Conservation (phyloP, 2,329 filamentous ascomycete species). For the Aspergillus phoenicis region DNA sequence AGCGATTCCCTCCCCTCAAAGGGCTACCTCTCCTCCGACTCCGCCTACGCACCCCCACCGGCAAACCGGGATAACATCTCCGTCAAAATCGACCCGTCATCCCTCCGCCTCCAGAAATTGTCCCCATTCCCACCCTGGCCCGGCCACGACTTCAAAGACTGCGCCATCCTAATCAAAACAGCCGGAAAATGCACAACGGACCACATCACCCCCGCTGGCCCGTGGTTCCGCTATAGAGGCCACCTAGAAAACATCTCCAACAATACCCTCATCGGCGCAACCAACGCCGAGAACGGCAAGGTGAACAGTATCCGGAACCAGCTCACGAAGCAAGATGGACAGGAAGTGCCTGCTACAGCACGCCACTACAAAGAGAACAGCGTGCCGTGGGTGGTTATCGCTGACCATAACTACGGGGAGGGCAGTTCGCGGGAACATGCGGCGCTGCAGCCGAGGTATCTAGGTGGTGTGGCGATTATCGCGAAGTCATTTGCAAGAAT, state of each 20-base stretch:
- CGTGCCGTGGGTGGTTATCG: slow-evolving; percentile 2
- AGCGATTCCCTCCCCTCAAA: neutral
- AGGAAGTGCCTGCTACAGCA: neutral
- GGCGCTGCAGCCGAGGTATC: slow-evolving; percentile 3
- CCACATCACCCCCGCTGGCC: neutral
- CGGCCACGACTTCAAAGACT: neutral
- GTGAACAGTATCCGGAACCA: slow-evolving; percentile 1
- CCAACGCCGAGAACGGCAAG: neutral
- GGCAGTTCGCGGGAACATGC: slow-evolving; percentile 2
- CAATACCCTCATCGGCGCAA: neutral
- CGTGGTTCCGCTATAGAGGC: slow-evolving; percentile 2
- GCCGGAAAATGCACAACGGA: neutral
- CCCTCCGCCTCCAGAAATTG: neutral
- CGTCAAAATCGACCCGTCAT: neutral
- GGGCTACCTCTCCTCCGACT: neutral
- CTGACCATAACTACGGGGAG: slow-evolving; percentile 1
- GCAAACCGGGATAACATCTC: neutral
- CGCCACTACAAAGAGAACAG: neutral
- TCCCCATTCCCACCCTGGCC: neutral
- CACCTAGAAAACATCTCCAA: slow-evolving; percentile 7
- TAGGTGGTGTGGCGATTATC: neutral
- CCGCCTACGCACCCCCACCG: neutral
- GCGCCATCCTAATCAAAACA: neutral
- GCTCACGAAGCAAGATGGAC: neutral
- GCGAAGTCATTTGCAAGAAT: slow-evolving; percentile 3